A percentile compares a stretch with the other conserved stretches of the same genome.
Evolutionary conservation across 352 stramenopile species (phyloP).

Genomic region (Globisporangium lucens): DNA sequence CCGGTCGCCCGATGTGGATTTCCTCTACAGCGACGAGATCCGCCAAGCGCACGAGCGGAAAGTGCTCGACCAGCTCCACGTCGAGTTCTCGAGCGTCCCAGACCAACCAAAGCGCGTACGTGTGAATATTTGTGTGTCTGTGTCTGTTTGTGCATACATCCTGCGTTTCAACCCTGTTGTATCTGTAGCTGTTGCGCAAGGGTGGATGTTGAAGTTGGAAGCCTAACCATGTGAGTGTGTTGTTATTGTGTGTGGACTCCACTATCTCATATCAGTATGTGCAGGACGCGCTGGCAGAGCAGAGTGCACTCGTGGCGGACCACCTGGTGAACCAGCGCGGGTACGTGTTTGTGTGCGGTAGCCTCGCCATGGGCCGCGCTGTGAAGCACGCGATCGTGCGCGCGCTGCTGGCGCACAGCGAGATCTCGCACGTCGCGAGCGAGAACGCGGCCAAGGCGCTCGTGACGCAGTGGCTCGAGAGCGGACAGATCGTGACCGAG

Average conservation of each 20-base stretch:
- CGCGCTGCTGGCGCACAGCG: constrained; percentile 41
- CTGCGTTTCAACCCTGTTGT: too few relatives aligned
- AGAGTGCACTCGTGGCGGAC: constrained; percentile 48
- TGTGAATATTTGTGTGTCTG: neutral
- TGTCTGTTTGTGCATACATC: neutral
- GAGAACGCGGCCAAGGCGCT: constrained; percentile 42
- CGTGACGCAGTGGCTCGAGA: constrained; percentile 41
- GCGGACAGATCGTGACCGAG: constrained; percentile 59
- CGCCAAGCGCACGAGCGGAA: constrained; percentile 30
- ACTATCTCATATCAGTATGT: constrained; percentile 45
- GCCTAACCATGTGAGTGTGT: neutral
- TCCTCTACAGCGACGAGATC: constrained; percentile 71
- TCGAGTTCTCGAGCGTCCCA: constrained; percentile 54
- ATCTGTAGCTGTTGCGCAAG: neutral
- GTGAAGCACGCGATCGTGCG: constrained; percentile 62
- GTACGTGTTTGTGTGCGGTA: constrained; percentile 80
- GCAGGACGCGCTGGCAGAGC: constrained; percentile 56
- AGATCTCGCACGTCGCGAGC: constrained; percentile 27
- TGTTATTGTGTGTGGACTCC: neutral
- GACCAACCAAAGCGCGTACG: constrained; percentile 44
- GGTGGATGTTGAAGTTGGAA: neutral
- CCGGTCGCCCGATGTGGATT: constrained; percentile 52
- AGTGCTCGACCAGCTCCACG: constrained; percentile 50
- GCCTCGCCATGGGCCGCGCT: constrained; percentile 68
- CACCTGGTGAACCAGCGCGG: constrained; percentile 56